A percentile compares a stretch with the other conserved stretches of the same genome.
phyloP scores from a whole-genome alignment of 495 filamentous ascomycete genomes.

The Hypoxylon lienhwacheense region DNA sequence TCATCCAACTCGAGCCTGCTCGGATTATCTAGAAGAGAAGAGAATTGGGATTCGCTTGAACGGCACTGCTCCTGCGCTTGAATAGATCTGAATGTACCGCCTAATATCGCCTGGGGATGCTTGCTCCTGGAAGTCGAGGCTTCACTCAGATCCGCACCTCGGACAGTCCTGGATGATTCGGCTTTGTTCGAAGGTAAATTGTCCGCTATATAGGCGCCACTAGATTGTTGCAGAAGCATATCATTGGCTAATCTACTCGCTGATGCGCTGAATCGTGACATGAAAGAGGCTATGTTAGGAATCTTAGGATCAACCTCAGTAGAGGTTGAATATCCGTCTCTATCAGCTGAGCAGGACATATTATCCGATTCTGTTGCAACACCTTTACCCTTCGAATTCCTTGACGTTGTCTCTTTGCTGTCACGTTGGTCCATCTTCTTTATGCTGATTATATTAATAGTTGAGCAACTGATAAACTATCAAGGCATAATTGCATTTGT shows the following conservation, averaged over 20 bases:
- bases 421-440: slow-evolving; percentile 13
- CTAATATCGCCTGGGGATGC: neutral
- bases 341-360: neutral
- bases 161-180: slow-evolving; percentile 16
- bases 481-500: no score
- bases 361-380: slow-evolving; percentile 5
- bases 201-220: neutral
- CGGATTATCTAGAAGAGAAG: slow-evolving; percentile 47
- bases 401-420: neutral
- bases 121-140: slow-evolving; percentile 1
- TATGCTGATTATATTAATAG: neutral
- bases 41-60: slow-evolving; percentile 47
- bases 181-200: slow-evolving; percentile 25
- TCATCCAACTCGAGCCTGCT: slow-evolving; percentile 33
- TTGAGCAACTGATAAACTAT: neutral
- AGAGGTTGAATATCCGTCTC: neutral
- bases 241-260: slow-evolving; percentile 19
- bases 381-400: slow-evolving; percentile 22
- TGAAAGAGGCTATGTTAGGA: slow-evolving; percentile 2
- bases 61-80: slow-evolving; percentile 38
- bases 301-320: neutral
- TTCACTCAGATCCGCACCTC: slow-evolving; percentile 1
- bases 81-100: slow-evolving; percentile 24
- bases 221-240: slow-evolving; percentile 6
- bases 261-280: slow-evolving; percentile 27